phyloP scores from a whole-genome alignment of 225 moss, liverwort and hornwort species.

The Climacium dendroides region DNA sequence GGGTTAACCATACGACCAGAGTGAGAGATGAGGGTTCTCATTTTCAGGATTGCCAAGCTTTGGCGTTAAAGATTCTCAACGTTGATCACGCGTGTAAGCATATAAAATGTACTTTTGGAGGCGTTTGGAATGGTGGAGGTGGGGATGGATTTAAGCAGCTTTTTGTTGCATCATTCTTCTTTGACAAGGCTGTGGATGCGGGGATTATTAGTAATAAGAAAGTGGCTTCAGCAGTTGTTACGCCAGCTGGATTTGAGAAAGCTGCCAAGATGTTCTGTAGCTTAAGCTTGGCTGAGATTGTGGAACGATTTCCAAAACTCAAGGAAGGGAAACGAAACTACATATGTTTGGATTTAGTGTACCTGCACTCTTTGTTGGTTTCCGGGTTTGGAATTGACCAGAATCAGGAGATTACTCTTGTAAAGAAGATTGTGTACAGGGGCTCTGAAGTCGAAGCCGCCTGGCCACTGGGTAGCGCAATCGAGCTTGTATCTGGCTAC shows the following conservation, averaged over 20 bases:
- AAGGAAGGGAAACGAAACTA: constrained; percentile 49
- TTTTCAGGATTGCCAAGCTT: constrained; percentile 27
- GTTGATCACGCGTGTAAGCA: constrained; percentile 45
- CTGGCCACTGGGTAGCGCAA: constrained; percentile 88
- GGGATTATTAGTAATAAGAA: constrained; percentile 40
- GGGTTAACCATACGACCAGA: constrained; percentile 9
- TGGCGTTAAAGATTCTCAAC: constrained; percentile 37
- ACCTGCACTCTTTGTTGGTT: constrained; percentile 59
- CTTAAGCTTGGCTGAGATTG: constrained; percentile 40
- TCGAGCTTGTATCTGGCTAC: constrained; percentile 70
- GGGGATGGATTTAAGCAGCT: constrained; percentile 61
- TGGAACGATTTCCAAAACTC: constrained; percentile 28
- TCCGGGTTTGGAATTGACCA: constrained; percentile 61
- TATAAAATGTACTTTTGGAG: constrained; percentile 71
- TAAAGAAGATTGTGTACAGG: constrained; percentile 65
- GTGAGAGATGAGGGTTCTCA: constrained; percentile 31
- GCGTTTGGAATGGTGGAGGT: constrained; percentile 79
- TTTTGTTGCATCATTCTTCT: constrained; percentile 77
- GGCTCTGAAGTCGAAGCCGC: constrained; percentile 77
- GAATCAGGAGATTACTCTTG: constrained; percentile 61
- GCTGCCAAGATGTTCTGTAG: constrained; percentile 53
- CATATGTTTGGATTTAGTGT: constrained; percentile 74
- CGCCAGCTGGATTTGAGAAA: constrained; percentile 50
- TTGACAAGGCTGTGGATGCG: constrained; percentile 68
- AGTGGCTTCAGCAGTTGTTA: constrained; percentile 31